These are phyloP conservation scores for Tetragonia tetragonoides DNA, from an alignment of 148 eudicot genomes.

Conservation along the genomic window DNA sequence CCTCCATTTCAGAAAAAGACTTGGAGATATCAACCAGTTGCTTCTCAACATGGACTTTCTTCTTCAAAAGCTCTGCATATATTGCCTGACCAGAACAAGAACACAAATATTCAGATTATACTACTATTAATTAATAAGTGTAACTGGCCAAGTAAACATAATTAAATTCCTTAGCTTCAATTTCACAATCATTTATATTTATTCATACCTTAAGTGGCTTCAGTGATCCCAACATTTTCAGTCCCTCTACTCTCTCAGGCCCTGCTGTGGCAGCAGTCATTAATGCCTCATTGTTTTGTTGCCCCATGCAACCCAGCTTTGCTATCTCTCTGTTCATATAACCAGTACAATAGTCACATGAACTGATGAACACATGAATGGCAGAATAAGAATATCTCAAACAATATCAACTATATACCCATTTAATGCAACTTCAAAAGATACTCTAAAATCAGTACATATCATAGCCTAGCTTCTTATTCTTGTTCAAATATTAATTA, in stretches of 20 bases:
- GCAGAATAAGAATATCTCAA: not conserved
- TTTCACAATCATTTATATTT: not conserved
- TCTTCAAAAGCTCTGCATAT: slow-evolving; percentile 34
- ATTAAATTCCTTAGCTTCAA: not conserved
- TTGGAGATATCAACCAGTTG: slow-evolving; percentile 30
- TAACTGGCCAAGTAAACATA: not conserved
- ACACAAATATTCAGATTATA: not conserved
- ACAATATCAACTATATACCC: not conserved
- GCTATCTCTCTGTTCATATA: slow-evolving; percentile 34
- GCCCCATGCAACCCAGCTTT: slow-evolving; percentile 19
- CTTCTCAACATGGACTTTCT: slow-evolving; percentile 37
- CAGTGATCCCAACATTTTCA: slow-evolving; percentile 15
- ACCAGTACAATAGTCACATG: slow-evolving; percentile 8
- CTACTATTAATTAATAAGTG: not conserved
- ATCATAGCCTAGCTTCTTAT: too few relatives aligned
- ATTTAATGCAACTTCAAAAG: not conserved
- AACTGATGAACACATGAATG: not conserved
- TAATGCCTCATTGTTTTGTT: slow-evolving; percentile 15
- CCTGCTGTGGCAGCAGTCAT: not conserved
- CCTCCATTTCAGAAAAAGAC: slow-evolving; percentile 33
- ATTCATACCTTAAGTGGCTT: slow-evolving; percentile 32
- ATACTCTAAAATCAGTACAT: too few relatives aligned
- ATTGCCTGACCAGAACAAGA: slow-evolving; percentile 25
- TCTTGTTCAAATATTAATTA: not conserved
- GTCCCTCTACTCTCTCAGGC: slow-evolving; percentile 15